A percentile compares a stretch with the other conserved stretches of the same genome.
Evolutionary conservation across 2,329 filamentous ascomycete species (phyloP).

Genomic region (Tricladium varicosporioides): DNA sequence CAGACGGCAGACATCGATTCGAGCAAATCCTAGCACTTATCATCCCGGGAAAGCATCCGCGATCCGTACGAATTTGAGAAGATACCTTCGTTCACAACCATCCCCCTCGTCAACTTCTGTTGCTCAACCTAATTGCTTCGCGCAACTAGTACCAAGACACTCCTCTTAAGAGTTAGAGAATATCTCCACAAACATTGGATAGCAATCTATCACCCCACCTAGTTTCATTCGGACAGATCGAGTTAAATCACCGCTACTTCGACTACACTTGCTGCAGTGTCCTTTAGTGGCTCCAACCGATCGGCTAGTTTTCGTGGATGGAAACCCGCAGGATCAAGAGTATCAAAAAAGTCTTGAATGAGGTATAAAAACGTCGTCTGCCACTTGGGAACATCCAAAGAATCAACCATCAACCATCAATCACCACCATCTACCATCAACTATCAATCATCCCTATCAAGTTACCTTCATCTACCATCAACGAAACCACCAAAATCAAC

Average conservation of each 20-base stretch:
- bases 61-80: not conserved
- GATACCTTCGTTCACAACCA: not conserved
- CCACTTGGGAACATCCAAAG: too few species aligned
- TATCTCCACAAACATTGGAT: not conserved
- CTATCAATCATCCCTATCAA: too few species aligned
- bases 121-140: not conserved
- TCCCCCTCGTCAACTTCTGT: not conserved
- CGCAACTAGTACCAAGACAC: not conserved
- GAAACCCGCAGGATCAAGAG: too few species aligned
- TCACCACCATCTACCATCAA: too few species aligned
- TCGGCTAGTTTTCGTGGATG: too few species aligned
- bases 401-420: too few species aligned
- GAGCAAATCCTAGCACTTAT: constrained; percentile 5
- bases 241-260: not conserved
- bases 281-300: too few species aligned
- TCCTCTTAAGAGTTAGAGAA: not conserved
- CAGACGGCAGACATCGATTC: constrained; percentile 3
- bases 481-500: not conserved
- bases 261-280: too few species aligned
- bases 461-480: not conserved
- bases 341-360: too few species aligned
- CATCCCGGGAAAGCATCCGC: constrained; percentile 15
- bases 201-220: not conserved
- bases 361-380: too few species aligned
- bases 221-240: not conserved